Evolutionary conservation across 2,329 filamentous ascomycete species (phyloP).

Genomic region (Fusarium sp.): DNA sequence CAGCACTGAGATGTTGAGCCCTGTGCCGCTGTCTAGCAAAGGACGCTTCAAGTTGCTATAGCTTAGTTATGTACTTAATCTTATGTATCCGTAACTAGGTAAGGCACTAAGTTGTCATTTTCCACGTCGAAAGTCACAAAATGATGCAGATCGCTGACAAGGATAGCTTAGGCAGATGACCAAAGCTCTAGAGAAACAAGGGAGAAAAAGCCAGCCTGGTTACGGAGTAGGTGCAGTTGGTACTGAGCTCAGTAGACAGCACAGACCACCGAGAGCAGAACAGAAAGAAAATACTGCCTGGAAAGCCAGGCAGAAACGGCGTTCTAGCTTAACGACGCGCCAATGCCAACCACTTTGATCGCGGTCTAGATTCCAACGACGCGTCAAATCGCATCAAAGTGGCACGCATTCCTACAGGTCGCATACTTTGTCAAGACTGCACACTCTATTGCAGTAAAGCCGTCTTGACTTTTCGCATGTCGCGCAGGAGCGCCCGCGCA

Average conservation of each 20-base stretch:
- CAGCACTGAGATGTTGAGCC: not conserved
- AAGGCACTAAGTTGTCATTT: not conserved
- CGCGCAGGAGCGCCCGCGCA: slow-evolving; percentile 51
- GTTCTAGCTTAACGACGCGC: slow-evolving; percentile 37
- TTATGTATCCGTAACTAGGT: not conserved
- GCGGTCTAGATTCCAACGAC: slow-evolving; percentile 38
- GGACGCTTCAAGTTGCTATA: not conserved
- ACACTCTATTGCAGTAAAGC: slow-evolving; percentile 37
- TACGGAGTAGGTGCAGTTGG: not conserved
- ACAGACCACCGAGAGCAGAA: slow-evolving; percentile 21
- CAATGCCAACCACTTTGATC: slow-evolving; percentile 41
- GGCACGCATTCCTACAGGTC: slow-evolving; percentile 32
- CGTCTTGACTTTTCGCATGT: slow-evolving; percentile 44
- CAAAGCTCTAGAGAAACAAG: not conserved
- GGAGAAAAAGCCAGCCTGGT: not conserved
- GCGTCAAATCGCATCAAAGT: slow-evolving; percentile 42
- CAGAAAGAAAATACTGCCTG: slow-evolving; percentile 2
- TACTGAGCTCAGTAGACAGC: not conserved
- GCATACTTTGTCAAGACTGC: slow-evolving; percentile 37
- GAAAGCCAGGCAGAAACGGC: slow-evolving; percentile 39
- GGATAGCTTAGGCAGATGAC: not conserved
- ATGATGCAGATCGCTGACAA: not conserved
- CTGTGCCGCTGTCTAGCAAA: not conserved
- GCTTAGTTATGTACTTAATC: not conserved
- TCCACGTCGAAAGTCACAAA: not conserved